Conservation (phyloP, 441 rosid species). For the Bocquillonia castaneifolia region DNA sequence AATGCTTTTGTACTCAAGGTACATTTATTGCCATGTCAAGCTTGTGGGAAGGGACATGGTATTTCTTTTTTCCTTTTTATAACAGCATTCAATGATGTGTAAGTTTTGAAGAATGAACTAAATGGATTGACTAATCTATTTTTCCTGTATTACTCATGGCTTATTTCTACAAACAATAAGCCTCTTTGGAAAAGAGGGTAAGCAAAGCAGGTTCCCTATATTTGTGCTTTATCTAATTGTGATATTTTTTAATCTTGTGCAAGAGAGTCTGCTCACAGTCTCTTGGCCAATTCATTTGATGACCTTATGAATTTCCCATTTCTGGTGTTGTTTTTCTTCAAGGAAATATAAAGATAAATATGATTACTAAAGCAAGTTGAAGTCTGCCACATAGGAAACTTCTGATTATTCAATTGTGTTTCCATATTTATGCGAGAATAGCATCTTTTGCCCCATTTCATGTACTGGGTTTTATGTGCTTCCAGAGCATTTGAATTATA, state of each 20-base stretch:
- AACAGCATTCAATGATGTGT: not conserved
- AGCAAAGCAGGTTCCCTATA: not conserved
- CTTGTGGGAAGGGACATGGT: not conserved
- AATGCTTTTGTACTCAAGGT: conserved; percentile 72
- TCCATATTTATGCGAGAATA: not conserved
- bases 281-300: not conserved
- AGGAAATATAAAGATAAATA: not conserved
- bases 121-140: not conserved
- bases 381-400: not conserved
- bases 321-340: not conserved
- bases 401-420: not conserved
- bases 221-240: not conserved
- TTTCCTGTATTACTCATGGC: not conserved
- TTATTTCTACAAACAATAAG: conserved; percentile 10
- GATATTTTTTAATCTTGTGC: not conserved
- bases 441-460: not conserved
- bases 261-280: not conserved
- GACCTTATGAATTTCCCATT: not conserved
- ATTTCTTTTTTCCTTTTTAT: conserved; percentile 14
- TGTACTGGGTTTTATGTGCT: conserved; percentile 10
- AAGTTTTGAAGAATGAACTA: not conserved
- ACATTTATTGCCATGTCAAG: conserved; percentile 16
- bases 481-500: not conserved
- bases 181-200: conserved; percentile 5
- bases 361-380: not conserved